These are phyloP conservation scores for Phytophthora sp. DNA, from an alignment of 352 stramenopile species.

Conservation along the genomic window DNA sequence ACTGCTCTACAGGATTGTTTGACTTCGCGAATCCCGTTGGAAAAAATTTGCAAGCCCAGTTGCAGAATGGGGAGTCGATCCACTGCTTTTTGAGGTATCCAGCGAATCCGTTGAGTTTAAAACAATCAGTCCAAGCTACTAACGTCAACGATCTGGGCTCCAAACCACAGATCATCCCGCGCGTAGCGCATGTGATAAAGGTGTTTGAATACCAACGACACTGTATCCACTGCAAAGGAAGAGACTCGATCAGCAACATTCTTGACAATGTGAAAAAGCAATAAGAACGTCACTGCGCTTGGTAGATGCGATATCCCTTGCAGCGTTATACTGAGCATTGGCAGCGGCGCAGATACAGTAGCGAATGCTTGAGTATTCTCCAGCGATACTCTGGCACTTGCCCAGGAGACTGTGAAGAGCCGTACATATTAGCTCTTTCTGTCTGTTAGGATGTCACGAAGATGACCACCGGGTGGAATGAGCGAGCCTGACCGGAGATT, in stretches of 20 bases:
- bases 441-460: background rate
- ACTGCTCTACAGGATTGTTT: slow-evolving; percentile 8
- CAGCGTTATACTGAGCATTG: slow-evolving; percentile 6
- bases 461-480: background rate
- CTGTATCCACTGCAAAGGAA: background rate
- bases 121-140: background rate
- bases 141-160: background rate
- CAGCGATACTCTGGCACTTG: background rate
- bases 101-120: background rate
- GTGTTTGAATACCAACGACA: background rate
- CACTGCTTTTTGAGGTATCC: slow-evolving; percentile 8
- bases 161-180: background rate
- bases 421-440: background rate
- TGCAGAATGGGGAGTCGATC: background rate
- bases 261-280: slow-evolving; percentile 7
- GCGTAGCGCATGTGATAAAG: slow-evolving; percentile 2
- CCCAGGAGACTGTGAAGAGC: background rate
- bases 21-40: background rate
- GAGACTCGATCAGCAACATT: background rate
- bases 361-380: background rate
- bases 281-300: background rate
- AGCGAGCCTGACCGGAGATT: background rate
- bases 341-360: slow-evolving; percentile 3
- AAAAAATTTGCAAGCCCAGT: background rate
- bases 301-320: background rate